Conservation (phyloP, 2,329 filamentous ascomycete species). For the Xylariaceae sp. region DNA sequence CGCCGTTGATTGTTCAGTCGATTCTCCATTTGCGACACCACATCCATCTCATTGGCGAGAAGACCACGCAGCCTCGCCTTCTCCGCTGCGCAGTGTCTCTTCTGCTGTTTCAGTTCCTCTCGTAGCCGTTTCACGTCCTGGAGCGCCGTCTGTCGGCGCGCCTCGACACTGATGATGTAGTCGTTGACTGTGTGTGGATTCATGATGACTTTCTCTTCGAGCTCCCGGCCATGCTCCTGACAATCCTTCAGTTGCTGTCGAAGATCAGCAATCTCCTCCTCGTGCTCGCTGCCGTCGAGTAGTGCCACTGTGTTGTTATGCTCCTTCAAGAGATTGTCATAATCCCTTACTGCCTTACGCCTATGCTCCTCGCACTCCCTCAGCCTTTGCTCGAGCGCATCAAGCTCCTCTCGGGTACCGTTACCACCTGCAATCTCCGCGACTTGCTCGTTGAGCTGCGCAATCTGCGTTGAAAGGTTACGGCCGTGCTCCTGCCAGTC, state of each 20-base stretch:
- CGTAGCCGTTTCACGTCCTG: conserved; percentile 1
- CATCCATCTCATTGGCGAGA: not conserved
- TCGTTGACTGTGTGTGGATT: conserved; percentile 5
- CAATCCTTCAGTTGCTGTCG: not conserved
- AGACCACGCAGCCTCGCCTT: not conserved
- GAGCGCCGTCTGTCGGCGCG: conserved; percentile 1
- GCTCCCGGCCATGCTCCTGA: not conserved
- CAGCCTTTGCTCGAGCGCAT: not conserved
- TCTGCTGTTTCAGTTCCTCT: not conserved
- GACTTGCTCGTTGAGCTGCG: too few species aligned
- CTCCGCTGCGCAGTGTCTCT: not conserved
- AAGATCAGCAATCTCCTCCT: conserved; percentile 1
- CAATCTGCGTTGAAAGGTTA: too few species aligned
- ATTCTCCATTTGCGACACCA: not conserved
- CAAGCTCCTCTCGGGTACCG: too few species aligned
- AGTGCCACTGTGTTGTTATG: not conserved
- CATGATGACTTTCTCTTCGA: conserved; percentile 4
- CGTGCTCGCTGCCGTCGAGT: not conserved
- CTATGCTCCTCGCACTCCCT: not conserved
- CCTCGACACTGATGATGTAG: conserved; percentile 4
- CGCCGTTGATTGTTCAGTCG: not conserved
- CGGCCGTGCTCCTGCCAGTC: too few species aligned
- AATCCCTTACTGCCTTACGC: conserved; percentile 2
- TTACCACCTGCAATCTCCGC: too few species aligned
- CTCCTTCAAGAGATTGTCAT: not conserved